These are phyloP conservation scores for Eucalyptus curtisii DNA, from an alignment of 345 rosid genomes.

Conservation along the genomic window DNA sequence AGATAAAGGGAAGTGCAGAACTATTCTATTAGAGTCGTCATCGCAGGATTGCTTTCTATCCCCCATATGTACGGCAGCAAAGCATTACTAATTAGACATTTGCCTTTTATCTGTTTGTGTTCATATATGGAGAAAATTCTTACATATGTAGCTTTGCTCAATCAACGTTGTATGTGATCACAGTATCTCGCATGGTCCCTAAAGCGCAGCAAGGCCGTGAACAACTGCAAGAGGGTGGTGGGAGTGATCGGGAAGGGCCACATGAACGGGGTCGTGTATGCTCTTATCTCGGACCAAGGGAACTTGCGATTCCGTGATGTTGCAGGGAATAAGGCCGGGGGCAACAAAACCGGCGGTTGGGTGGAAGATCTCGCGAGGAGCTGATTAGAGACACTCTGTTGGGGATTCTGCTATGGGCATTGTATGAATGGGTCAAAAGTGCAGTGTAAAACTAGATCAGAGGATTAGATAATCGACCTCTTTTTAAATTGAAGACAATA, in stretches of 20 bases:
- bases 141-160: neutral
- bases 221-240: conserved; percentile 58
- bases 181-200: conserved; percentile 91
- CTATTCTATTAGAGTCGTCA: neutral
- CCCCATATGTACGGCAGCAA: neutral
- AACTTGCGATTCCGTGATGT: conserved; percentile 65
- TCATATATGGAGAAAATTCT: neutral
- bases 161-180: neutral
- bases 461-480: neutral
- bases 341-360: neutral
- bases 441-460: neutral
- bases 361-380: neutral
- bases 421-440: neutral
- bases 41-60: neutral
- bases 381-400: neutral
- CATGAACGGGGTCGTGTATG: conserved; percentile 75
- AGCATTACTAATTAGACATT: neutral
- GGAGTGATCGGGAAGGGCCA: conserved; percentile 85
- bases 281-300: conserved; percentile 63
- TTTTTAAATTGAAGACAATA: too few species aligned
- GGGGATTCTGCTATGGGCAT: neutral
- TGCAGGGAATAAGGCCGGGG: conserved; percentile 35
- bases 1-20: neutral
- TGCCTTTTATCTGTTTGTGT: neutral
- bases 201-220: conserved; percentile 88